Conservation (phyloP, 345 rosid genomes). For the Eutrema japonicum region DNA sequence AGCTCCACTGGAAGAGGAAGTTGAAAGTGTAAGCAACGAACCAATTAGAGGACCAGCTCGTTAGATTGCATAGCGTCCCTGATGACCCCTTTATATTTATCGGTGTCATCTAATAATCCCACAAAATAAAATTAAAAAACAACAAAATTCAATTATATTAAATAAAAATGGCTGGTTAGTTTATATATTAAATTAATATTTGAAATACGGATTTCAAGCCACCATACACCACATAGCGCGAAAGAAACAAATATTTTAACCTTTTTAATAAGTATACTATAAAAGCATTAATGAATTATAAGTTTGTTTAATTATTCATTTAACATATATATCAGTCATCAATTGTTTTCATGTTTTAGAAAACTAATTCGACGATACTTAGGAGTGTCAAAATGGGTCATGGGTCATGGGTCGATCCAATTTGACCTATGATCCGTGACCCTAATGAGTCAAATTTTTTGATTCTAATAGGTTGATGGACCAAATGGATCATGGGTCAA, state of each 20-base stretch:
- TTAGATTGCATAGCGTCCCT: constrained; percentile 79
- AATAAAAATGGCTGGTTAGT: background rate
- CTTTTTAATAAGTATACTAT: background rate
- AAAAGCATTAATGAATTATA: background rate
- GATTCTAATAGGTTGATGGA: no score
- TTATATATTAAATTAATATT: background rate
- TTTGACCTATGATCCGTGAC: no score
- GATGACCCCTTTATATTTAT: constrained; percentile 83
- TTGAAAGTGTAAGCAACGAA: constrained; percentile 69
- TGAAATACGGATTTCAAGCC: no score
- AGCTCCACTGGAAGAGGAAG: constrained; percentile 50
- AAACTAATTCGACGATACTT: background rate
- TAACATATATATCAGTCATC: background rate
- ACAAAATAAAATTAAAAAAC: background rate
- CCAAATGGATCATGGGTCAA: no score
- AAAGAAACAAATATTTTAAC: no score
- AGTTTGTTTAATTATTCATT: background rate
- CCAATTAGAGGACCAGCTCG: constrained; percentile 88
- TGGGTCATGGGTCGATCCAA: no score
- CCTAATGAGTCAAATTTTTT: no score
- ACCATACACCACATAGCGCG: no score
- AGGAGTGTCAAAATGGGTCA: no score
- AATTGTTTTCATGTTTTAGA: background rate
- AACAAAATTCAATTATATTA: background rate
- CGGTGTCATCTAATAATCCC: constrained; percentile 64